phyloP scores from a whole-genome alignment of 2,329 filamentous ascomycete species.

The Aspergillus arachidicola region DNA sequence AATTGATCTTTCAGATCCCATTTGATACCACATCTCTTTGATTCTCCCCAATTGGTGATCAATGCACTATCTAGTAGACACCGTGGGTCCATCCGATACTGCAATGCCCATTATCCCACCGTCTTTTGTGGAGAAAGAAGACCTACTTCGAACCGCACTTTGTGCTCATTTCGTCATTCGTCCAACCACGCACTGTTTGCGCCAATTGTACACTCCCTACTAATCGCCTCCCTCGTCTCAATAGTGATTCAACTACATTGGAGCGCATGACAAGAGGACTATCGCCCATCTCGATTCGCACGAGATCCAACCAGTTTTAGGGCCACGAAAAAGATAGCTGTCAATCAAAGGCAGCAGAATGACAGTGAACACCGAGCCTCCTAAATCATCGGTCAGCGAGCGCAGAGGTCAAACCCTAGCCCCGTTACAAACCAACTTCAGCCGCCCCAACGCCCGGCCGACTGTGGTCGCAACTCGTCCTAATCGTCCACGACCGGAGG shows the following conservation, averaged over 20 bases:
- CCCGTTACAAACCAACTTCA: conserved; percentile 43
- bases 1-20: background rate
- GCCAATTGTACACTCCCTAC: background rate
- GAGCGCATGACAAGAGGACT: background rate
- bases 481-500: conserved; percentile 37
- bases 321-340: background rate
- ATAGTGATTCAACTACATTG: background rate
- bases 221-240: background rate
- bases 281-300: background rate
- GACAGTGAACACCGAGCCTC: conserved; percentile 20
- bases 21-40: background rate
- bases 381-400: conserved; percentile 35
- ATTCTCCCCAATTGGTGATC: background rate
- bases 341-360: conserved; percentile 13
- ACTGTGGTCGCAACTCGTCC: conserved; percentile 21
- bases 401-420: conserved; percentile 40
- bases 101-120: conserved; percentile 5
- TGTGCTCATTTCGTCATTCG: background rate
- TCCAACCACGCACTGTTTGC: background rate
- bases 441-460: conserved; percentile 27
- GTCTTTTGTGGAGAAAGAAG: conserved; percentile 8
- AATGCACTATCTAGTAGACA: conserved; percentile 5
- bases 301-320: background rate
- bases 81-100: conserved; percentile 1
- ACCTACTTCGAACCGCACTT: background rate